Evolutionary conservation across 140 eudicot genomes (phyloP).

Genomic region (Cichorium intybus): DNA sequence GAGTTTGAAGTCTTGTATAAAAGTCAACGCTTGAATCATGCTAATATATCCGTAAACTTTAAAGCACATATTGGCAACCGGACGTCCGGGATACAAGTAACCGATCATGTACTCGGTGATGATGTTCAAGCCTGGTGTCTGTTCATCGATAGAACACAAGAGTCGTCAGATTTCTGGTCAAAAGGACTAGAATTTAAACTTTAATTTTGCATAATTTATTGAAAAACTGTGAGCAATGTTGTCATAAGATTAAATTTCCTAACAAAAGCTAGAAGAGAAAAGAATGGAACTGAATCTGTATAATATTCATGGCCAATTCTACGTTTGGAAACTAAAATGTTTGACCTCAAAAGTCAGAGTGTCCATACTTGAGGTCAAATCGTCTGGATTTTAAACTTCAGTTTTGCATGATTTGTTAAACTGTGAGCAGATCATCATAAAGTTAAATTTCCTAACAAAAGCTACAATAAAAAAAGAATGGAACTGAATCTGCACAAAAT

Average conservation of each 20-base stretch:
- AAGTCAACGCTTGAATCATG: conserved; percentile 47
- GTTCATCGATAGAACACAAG: neutral
- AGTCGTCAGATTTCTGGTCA: neutral
- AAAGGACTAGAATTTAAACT: neutral
- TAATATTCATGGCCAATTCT: neutral
- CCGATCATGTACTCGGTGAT: conserved; percentile 61
- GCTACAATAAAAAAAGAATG: neutral
- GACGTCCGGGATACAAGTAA: conserved; percentile 45
- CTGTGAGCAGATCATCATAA: no score
- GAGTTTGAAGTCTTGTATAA: conserved; percentile 49
- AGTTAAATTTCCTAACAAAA: neutral
- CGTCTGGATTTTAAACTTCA: no score
- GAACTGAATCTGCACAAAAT: neutral
- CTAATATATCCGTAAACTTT: conserved; percentile 56
- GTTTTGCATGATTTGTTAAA: neutral
- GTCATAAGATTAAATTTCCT: neutral
- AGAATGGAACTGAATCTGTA: neutral
- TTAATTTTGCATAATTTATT: neutral
- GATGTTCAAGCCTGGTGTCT: conserved; percentile 48
- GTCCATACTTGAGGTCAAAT: no score
- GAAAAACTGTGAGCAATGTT: neutral
- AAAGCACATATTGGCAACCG: conserved; percentile 65
- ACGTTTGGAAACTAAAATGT: no score
- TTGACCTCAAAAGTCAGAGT: no score
- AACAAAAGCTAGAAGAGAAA: neutral